phyloP scores from a whole-genome alignment of 768 basidiomycete species.

The Rhizopogon roseolus region DNA sequence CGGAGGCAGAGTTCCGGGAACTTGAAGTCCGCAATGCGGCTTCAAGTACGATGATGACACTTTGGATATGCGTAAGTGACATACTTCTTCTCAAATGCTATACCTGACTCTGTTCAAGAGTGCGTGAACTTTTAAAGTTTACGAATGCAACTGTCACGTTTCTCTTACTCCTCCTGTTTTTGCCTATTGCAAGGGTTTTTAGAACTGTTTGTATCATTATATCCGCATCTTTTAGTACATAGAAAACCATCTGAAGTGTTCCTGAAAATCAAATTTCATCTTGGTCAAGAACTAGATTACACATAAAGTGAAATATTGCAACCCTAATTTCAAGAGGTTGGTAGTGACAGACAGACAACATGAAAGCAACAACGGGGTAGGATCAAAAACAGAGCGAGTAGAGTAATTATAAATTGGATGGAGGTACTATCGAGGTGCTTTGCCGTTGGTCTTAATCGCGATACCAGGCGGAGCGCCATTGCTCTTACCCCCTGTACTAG shows the following conservation, averaged over 20 bases:
- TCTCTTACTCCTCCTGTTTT: background rate
- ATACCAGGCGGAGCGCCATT: constrained; percentile 46
- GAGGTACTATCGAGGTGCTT: constrained; percentile 48
- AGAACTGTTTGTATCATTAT: constrained; percentile 1
- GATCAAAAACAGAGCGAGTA: constrained; percentile 9
- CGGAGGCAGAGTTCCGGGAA: constrained; percentile 26
- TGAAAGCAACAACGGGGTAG: constrained; percentile 9
- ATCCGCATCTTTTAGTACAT: constrained; percentile 6
- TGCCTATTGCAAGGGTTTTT: background rate
- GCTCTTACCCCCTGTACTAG: constrained; percentile 42
- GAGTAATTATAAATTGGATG: background rate
- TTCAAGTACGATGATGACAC: constrained; percentile 25
- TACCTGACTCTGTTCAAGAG: background rate
- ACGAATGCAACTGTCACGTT: background rate
- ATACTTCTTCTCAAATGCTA: background rate
- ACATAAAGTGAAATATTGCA: constrained; percentile 14
- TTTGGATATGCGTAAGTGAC: background rate
- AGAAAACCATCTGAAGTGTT: too few species aligned
- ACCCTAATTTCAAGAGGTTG: constrained; percentile 17
- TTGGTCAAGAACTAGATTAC: background rate
- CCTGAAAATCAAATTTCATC: background rate
- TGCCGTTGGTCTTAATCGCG: constrained; percentile 54
- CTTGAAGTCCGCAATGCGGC: constrained; percentile 33
- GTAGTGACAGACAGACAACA: constrained; percentile 9
- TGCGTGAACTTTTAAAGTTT: background rate